Conservation (phyloP, 305 asterid species). For the Solanum hybrid region DNA sequence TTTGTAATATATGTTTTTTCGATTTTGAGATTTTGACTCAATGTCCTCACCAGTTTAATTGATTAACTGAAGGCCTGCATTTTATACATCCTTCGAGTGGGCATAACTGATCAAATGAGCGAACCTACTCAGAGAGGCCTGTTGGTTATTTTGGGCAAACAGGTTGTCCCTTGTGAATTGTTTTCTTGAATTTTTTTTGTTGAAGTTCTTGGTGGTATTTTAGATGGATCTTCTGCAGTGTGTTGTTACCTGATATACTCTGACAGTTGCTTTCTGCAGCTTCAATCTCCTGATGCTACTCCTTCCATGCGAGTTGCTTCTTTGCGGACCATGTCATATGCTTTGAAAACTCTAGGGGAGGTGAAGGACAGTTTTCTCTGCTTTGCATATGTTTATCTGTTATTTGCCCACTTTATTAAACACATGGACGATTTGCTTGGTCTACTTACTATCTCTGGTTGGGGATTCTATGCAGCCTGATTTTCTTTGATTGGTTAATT, state of each 20-base stretch:
- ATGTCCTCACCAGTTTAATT: slow-evolving; percentile 20
- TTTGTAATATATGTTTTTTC: slow-evolving; percentile 4
- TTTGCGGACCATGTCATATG: slow-evolving; percentile 74
- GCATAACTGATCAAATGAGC: slow-evolving; percentile 93
- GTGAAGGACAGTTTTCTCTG: slow-evolving; percentile 32
- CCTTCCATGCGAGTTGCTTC: slow-evolving; percentile 89
- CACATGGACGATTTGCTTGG: background rate
- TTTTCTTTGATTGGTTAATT: background rate
- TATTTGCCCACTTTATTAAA: background rate
- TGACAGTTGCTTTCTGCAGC: slow-evolving; percentile 51
- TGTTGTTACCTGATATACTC: slow-evolving; percentile 12
- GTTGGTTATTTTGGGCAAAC: slow-evolving; percentile 73
- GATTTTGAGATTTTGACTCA: slow-evolving; percentile 9
- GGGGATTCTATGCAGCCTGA: background rate
- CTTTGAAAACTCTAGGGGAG: slow-evolving; percentile 92
- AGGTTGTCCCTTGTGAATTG: slow-evolving; percentile 38
- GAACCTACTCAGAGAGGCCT: slow-evolving; percentile 95
- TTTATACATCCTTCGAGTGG: slow-evolving; percentile 79
- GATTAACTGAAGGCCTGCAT: slow-evolving; percentile 88
- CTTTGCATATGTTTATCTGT: slow-evolving; percentile 14
- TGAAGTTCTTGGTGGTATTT: background rate
- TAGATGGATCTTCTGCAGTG: background rate
- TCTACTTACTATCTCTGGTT: background rate
- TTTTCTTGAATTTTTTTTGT: background rate
- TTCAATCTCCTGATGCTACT: slow-evolving; percentile 69